Conservation (phyloP, 306 rosid species). For the Cicer chorassanicum region DNA sequence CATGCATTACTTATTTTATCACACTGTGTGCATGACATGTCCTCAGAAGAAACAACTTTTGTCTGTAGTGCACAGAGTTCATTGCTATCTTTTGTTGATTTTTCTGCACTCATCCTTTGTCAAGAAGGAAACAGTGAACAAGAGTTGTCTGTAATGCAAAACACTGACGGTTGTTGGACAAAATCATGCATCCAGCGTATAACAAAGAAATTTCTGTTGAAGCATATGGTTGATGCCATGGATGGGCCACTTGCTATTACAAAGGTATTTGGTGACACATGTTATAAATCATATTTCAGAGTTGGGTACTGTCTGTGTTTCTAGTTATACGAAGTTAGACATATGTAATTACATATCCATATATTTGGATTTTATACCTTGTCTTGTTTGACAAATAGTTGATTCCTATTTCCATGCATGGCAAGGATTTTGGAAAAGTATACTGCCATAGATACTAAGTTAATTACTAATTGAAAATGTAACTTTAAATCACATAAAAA, state of each 20-base stretch:
- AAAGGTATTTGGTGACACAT: constrained; percentile 58
- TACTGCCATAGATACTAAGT: neutral
- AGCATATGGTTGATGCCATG: constrained; percentile 84
- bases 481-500: constrained; percentile 9
- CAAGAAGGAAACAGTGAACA: constrained; percentile 51
- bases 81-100: constrained; percentile 77
- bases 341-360: constrained; percentile 16
- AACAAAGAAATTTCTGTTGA: constrained; percentile 68
- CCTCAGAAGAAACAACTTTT: constrained; percentile 74
- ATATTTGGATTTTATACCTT: constrained; percentile 3
- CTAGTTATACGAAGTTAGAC: constrained; percentile 28
- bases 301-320: constrained; percentile 30
- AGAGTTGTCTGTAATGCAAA: constrained; percentile 48
- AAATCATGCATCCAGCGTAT: constrained; percentile 62
- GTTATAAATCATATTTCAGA: constrained; percentile 19
- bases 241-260: constrained; percentile 62
- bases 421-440: constrained; percentile 26
- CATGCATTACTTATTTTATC: constrained; percentile 80
- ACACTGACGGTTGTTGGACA: constrained; percentile 63
- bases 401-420: constrained; percentile 37
- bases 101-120: constrained; percentile 60
- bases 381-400: constrained; percentile 21
- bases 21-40: constrained; percentile 90
- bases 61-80: constrained; percentile 66
- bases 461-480: constrained; percentile 6